These are phyloP conservation scores for Coniferiporia weirii DNA, from an alignment of 1,284 basidiomycete species.

Conservation along the genomic window DNA sequence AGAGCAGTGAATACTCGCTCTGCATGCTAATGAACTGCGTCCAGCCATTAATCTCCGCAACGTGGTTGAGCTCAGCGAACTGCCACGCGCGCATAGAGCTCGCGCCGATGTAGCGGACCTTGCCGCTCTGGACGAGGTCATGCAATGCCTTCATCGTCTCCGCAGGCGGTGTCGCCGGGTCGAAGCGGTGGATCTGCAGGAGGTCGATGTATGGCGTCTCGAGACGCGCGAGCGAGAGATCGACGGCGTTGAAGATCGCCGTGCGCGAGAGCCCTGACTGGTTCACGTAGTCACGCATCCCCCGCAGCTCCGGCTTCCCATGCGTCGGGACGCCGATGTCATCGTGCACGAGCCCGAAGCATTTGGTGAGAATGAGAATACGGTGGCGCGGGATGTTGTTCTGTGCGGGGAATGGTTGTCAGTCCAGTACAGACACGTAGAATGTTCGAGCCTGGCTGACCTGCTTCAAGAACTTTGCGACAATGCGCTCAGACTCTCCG, in stretches of 20 bases:
- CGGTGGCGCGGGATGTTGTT: conserved; percentile 39
- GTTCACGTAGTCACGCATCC: conserved; percentile 31
- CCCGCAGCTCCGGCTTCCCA: conserved; percentile 15
- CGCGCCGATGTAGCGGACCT: conserved; percentile 38
- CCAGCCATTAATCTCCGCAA: conserved; percentile 27
- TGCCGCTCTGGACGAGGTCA: conserved; percentile 35
- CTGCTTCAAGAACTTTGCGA: conserved; percentile 29
- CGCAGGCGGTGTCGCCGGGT: conserved; percentile 31
- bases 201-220: conserved; percentile 34
- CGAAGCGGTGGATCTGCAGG: conserved; percentile 35
- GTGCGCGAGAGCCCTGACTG: conserved; percentile 32
- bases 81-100: conserved; percentile 33
- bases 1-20: conserved; percentile 33
- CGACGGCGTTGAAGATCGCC: conserved; percentile 34
- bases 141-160: conserved; percentile 40
- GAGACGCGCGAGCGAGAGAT: conserved; percentile 30
- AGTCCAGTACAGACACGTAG: no score
- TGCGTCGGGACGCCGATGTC: conserved; percentile 9
- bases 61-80: conserved; percentile 27
- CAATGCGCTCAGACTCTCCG: conserved; percentile 28
- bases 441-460: neutral
- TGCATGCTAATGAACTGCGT: conserved; percentile 36
- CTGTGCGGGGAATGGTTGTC: conserved; percentile 15
- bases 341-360: conserved; percentile 19
- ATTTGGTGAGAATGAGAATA: conserved; percentile 31